A percentile compares a stretch with the other conserved stretches of the same genome.
Conservation (phyloP, 2,329 filamentous ascomycete genomes). For the Cadophora sp. region DNA sequence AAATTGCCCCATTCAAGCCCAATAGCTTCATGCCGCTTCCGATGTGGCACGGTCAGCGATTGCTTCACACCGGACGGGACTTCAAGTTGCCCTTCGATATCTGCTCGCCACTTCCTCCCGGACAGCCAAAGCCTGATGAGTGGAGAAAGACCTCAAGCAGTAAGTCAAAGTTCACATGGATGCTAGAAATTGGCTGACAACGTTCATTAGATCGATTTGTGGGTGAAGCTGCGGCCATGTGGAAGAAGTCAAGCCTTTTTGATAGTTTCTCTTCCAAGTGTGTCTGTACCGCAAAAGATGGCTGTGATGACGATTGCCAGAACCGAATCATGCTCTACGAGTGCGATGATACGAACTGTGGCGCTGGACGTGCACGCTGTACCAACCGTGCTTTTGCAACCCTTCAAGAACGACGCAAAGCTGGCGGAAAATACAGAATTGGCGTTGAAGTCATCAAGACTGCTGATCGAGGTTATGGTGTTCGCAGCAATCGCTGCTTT, state of each 20-base stretch:
- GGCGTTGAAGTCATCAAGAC: conserved; percentile 97
- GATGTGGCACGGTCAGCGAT: conserved; percentile 77
- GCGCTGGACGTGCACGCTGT: conserved; percentile 74
- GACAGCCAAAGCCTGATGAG: conserved; percentile 89
- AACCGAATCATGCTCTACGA: conserved; percentile 98
- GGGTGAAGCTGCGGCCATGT: conserved; percentile 79
- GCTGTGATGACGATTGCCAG: conserved; percentile 88
- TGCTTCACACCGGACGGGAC: conserved; percentile 75
- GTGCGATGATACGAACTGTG: conserved; percentile 90
- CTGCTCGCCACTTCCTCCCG: conserved; percentile 84
- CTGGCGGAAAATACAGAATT: conserved; percentile 85
- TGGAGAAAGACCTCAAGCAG: conserved; percentile 93
- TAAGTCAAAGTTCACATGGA: conserved; percentile 53
- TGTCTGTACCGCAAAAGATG: conserved; percentile 77
- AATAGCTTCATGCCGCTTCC: conserved; percentile 74
- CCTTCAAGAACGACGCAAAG: conserved; percentile 75
- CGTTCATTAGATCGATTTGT: conserved; percentile 78
- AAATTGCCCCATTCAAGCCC: conserved; percentile 56
- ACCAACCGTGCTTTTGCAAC: conserved; percentile 88
- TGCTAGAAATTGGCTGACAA: neutral
- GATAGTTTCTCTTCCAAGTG: conserved; percentile 80
- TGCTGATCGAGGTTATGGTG: conserved; percentile 84
- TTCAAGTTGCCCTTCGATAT: conserved; percentile 91
- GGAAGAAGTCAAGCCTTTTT: conserved; percentile 79
- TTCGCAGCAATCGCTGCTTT: conserved; percentile 89